These are phyloP conservation scores for Penstemon davidsonii DNA, from an alignment of 257 asterid genomes.

Conservation along the genomic window DNA sequence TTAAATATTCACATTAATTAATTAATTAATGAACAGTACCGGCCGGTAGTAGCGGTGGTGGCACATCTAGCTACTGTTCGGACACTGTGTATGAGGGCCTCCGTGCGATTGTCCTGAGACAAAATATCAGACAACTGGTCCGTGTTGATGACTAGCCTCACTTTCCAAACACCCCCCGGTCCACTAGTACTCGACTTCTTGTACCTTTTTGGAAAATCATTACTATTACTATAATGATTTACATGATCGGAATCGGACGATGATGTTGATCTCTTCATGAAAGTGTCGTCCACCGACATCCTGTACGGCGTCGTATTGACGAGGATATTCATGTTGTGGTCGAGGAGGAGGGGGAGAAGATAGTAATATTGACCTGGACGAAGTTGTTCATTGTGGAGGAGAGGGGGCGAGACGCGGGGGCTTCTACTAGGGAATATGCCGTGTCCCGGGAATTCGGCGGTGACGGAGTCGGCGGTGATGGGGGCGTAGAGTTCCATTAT, in stretches of 20 bases:
- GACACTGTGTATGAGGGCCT: constrained; percentile 57
- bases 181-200: constrained; percentile 31
- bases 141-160: constrained; percentile 50
- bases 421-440: constrained; percentile 37
- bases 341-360: constrained; percentile 39
- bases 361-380: constrained; percentile 41
- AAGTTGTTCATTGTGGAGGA: constrained; percentile 41
- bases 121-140: constrained; percentile 56
- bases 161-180: constrained; percentile 42
- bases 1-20: no score
- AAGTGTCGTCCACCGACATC: constrained; percentile 42
- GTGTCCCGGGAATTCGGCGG: constrained; percentile 54
- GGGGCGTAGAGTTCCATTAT: constrained; percentile 60
- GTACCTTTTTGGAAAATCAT: constrained; percentile 33
- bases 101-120: constrained; percentile 56
- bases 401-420: constrained; percentile 36
- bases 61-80: constrained; percentile 57
- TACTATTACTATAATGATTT: no score
- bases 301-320: constrained; percentile 31
- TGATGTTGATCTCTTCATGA: no score
- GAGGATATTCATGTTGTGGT: neutral
- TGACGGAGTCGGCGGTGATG: no score
- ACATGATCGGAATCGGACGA: no score
- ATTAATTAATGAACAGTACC: no score
- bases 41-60: constrained; percentile 8